Conservation (phyloP, 116 monocot genomes). For the Iris pallida region DNA sequence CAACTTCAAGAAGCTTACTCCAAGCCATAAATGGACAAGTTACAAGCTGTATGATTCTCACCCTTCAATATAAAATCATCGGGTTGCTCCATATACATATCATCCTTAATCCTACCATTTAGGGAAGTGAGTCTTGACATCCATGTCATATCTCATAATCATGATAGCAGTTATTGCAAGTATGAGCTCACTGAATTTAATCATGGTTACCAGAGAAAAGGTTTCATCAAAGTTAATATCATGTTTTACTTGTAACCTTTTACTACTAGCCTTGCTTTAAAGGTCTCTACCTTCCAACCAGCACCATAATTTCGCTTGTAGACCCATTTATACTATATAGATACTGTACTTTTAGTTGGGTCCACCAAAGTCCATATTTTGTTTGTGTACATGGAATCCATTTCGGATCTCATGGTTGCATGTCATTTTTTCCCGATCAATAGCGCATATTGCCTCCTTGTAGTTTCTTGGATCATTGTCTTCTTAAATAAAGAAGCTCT, state of each 20-base stretch:
- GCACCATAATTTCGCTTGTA: neutral
- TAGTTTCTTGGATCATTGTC: too few species aligned
- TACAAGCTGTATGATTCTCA: neutral
- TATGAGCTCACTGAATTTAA: neutral
- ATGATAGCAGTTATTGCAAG: neutral
- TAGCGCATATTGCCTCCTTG: too few species aligned
- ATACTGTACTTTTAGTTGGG: neutral
- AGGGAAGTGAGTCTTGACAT: too few species aligned
- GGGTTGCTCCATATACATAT: neutral
- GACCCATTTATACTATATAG: neutral
- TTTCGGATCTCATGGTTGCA: neutral
- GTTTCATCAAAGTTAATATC: neutral
- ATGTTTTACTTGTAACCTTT: neutral
- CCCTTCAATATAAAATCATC: neutral
- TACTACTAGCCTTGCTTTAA: neutral
- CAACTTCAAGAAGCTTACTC: neutral
- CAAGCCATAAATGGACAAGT: neutral
- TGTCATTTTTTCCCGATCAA: neutral
- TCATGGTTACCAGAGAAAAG: neutral
- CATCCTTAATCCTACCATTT: neutral
- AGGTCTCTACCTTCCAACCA: neutral
- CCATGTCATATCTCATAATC: neutral
- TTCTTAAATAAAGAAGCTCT: too few species aligned
- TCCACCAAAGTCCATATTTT: neutral
- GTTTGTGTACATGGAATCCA: conserved; percentile 5